Conservation (phyloP, 2,329 filamentous ascomycete species). For the Alternaria longipes region DNA sequence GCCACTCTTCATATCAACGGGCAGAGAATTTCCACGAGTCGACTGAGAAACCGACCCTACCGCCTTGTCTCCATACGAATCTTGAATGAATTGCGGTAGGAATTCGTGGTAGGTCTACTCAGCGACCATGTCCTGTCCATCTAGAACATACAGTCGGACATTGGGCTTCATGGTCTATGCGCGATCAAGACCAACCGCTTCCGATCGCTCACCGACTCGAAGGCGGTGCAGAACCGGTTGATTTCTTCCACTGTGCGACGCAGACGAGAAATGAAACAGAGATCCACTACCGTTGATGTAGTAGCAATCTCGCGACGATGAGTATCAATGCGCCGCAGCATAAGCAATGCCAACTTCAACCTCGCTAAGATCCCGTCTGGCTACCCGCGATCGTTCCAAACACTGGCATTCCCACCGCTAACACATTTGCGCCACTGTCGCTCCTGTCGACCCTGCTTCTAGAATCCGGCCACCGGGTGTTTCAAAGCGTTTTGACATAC, state of each 20-base stretch:
- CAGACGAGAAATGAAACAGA: constrained; percentile 1
- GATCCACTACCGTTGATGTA: background rate
- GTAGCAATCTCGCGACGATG: background rate
- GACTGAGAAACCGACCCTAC: background rate
- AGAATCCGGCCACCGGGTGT: constrained; percentile 16
- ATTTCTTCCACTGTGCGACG: background rate
- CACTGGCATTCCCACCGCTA: constrained; percentile 4
- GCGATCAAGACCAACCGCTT: background rate
- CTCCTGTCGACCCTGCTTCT: constrained; percentile 4
- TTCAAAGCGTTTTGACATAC: constrained; percentile 9
- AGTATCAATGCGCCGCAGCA: constrained; percentile 5
- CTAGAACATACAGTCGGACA: background rate
- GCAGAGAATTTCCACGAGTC: constrained; percentile 14
- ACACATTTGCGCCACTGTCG: constrained; percentile 5
- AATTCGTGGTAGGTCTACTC: background rate
- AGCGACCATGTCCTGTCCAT: background rate
- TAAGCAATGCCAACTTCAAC: constrained; percentile 14
- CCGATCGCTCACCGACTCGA: background rate
- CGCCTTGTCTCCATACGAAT: background rate
- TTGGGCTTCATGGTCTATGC: constrained; percentile 1
- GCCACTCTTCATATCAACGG: constrained; percentile 6
- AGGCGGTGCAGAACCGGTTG: background rate
- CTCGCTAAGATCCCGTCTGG: constrained; percentile 7
- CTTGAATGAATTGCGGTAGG: background rate
- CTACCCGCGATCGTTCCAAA: constrained; percentile 1